Evolutionary conservation across 2,329 filamentous ascomycete genomes (phyloP).

Genomic region (Trichoderma sp.): DNA sequence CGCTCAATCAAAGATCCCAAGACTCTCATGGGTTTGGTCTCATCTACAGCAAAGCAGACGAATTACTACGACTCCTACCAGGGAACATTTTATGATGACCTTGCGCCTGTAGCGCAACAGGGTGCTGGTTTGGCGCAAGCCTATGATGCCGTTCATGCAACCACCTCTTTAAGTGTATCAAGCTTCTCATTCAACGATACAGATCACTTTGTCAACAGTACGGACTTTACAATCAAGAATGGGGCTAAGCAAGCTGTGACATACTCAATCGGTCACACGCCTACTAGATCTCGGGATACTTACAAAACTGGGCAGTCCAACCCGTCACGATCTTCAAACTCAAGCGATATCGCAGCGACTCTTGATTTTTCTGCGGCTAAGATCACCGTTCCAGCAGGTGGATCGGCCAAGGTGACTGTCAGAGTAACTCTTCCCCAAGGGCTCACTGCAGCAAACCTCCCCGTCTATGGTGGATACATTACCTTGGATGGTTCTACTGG

Average conservation of each 20-base stretch:
- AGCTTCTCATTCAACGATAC: constrained; percentile 64
- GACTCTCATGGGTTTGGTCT: constrained; percentile 48
- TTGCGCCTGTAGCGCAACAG: constrained; percentile 58
- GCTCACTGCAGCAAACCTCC: constrained; percentile 33
- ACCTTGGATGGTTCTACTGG: constrained; percentile 40
- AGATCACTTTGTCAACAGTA: constrained; percentile 48
- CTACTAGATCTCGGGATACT: constrained; percentile 54
- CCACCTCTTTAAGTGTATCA: constrained; percentile 50
- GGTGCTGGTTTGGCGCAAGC: constrained; percentile 60
- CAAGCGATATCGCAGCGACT: constrained; percentile 40
- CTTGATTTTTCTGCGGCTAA: constrained; percentile 42
- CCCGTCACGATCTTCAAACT: constrained; percentile 44
- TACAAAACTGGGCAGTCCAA: constrained; percentile 32
- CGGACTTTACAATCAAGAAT: constrained; percentile 57
- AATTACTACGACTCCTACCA: constrained; percentile 44
- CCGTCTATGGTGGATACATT: constrained; percentile 43
- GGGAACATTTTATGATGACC: constrained; percentile 32
- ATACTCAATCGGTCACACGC: constrained; percentile 50
- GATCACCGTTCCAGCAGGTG: constrained; percentile 42
- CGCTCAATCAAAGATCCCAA: constrained; percentile 49
- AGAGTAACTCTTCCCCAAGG: constrained; percentile 40
- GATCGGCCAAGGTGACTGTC: constrained; percentile 45
- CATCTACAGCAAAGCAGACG: constrained; percentile 47
- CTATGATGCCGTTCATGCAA: constrained; percentile 56
- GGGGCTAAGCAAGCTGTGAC: constrained; percentile 45